Evolutionary conservation across 495 filamentous ascomycete species (phyloP), one percentile per base, ranked within the genome.

Genomic region (Penicillium waksmanii): DNA sequence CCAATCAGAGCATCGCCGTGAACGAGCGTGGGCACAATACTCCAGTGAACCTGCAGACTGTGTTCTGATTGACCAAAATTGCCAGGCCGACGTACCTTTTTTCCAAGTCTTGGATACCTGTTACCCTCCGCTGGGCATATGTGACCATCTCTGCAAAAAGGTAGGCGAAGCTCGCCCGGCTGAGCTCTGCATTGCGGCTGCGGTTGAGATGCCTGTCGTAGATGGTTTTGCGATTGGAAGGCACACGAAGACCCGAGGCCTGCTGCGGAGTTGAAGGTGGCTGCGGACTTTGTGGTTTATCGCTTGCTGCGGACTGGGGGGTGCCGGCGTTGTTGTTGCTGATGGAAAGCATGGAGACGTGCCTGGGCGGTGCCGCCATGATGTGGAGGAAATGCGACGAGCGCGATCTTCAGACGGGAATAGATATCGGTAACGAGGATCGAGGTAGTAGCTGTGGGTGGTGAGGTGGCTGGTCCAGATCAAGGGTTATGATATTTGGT

Each of bases 71-170:
- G 42, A 12, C 15, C 9, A 44, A 4, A 17, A n/a, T 44, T 44
- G 36, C 11, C 42, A 44, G 42, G 10, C 19, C 17, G 42, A 35
- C 79, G 42, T 69, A 95, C 92, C 90, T 84, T 79, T 91, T 91
- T 73, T 99, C 95, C 13, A 99, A 70, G 72, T 97, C 96, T 67
- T 93, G 87, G 53, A 98, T 96, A 2, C 90, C 92, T 55, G 89
- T 94, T 54, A 96, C 93, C 62, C 89, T 80, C 65, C 87, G 86
- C 70, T 97, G 96, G 44, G 95, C 93, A 73, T 99, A 98, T 66
- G 84, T 87, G 34, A 99, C 93, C 92, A 99, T 97, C 81, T 97
- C 94, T 40, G 85, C 87, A 66, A 99, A 99, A 19, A 99, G 80
- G 69, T 95, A 97, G 34, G 95, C 96, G 74, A 99, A 97, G 72